A percentile compares a stretch with the other conserved stretches of the same genome.
These are phyloP conservation scores for Aspergillus nidulans DNA, from an alignment of 495 filamentous ascomycete species.

Conservation along the genomic window DNA sequence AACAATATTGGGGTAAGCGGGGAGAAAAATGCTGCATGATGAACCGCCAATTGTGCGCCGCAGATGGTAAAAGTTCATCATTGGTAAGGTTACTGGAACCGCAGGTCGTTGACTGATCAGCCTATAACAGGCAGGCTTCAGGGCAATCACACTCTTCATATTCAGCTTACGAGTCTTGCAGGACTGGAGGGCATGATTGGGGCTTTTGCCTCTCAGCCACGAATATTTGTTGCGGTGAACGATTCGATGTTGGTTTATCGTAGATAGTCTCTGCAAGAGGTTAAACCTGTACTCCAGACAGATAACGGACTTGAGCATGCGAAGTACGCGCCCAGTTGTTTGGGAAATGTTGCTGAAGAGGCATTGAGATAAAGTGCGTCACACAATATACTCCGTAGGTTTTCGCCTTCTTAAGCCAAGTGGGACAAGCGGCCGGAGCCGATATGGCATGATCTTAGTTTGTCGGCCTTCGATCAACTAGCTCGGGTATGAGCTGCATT, in stretches of 20 bases:
- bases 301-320: no score
- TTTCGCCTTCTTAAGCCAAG: neutral
- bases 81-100: neutral
- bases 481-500: neutral
- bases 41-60: conserved; percentile 1
- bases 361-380: no score
- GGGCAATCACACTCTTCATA: conserved; percentile 9
- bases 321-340: no score
- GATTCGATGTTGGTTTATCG: no score
- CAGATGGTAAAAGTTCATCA: conserved; percentile 7
- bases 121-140: conserved; percentile 8
- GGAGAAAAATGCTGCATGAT: conserved; percentile 4
- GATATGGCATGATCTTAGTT: neutral
- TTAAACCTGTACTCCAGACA: neutral
- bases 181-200: neutral
- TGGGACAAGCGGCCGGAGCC: neutral
- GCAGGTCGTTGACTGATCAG: neutral
- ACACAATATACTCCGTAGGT: neutral
- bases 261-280: neutral
- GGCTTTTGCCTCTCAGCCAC: conserved; percentile 6
- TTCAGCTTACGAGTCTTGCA: conserved; percentile 3
- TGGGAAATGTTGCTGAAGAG: no score
- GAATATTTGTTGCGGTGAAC: no score
- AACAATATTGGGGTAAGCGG: neutral
- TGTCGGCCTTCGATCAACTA: neutral